A percentile compares a stretch with the other conserved stretches of the same genome.
phyloP scores from a whole-genome alignment of 106 monocot species.

The Apostasia ramifera region DNA sequence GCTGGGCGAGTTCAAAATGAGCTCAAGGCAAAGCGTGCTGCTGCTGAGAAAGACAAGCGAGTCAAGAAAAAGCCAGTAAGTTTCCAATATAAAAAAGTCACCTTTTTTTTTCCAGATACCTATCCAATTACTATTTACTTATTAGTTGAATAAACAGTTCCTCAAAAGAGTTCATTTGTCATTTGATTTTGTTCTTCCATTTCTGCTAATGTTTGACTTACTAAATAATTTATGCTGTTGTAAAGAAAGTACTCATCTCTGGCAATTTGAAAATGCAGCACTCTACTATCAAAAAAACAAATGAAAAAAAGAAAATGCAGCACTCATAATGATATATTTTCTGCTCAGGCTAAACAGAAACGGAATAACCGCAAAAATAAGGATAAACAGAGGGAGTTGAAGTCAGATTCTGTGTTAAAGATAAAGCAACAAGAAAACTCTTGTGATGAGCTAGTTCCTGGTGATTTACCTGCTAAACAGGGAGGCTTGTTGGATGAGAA shows the following conservation, averaged over 20 bases:
- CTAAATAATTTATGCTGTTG: too few relatives aligned
- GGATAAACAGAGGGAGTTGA: conserved; percentile 69
- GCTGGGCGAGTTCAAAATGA: conserved; percentile 76
- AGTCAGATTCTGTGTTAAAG: conserved; percentile 23
- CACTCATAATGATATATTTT: not conserved
- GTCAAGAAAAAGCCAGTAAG: conserved; percentile 84
- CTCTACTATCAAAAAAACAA: too few relatives aligned
- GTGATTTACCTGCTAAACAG: conserved; percentile 26
- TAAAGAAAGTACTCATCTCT: too few relatives aligned
- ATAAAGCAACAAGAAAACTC: conserved; percentile 23
- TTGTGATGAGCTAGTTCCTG: conserved; percentile 23
- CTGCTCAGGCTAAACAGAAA: conserved; percentile 55
- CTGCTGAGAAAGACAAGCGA: conserved; percentile 71
- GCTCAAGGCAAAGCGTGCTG: conserved; percentile 57
- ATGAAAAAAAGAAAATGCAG: too few relatives aligned
- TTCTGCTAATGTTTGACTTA: too few relatives aligned
- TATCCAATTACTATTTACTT: not conserved
- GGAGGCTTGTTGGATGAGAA: conserved; percentile 20
- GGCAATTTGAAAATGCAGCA: too few relatives aligned
- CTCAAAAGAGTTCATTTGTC: too few relatives aligned
- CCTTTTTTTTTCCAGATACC: too few relatives aligned
- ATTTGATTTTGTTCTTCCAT: too few relatives aligned
- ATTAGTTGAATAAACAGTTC: not conserved
- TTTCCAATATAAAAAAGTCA: not conserved
- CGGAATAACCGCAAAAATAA: conserved; percentile 63